Evolutionary conservation across 768 basidiomycete genomes (phyloP).

Genomic region (Suillus paluster): DNA sequence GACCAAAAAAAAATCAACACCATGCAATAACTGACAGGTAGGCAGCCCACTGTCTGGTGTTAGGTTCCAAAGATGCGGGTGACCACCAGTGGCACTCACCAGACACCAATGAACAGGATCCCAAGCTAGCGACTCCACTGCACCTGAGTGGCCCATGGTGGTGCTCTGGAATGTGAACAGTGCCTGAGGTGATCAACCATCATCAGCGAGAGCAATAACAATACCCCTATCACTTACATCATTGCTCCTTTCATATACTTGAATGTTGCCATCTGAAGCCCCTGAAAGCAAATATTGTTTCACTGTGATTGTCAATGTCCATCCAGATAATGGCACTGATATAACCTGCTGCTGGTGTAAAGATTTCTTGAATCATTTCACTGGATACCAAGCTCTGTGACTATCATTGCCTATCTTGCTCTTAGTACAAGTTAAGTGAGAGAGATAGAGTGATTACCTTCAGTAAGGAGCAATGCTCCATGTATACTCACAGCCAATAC

Average conservation of each 20-base stretch:
- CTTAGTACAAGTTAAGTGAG: background rate
- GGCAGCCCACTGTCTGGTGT: background rate
- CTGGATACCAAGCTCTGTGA: background rate
- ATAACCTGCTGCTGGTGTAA: background rate
- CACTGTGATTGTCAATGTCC: background rate
- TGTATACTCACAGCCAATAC: background rate
- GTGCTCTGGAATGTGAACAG: background rate
- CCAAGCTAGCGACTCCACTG: background rate
- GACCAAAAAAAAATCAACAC: background rate
- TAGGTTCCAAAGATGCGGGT: background rate
- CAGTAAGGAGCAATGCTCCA: constrained; percentile 1
- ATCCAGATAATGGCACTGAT: background rate
- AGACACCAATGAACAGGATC: background rate
- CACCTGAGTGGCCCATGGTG: background rate
- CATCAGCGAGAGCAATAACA: background rate
- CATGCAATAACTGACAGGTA: background rate
- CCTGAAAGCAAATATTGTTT: background rate
- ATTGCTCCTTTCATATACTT: background rate
- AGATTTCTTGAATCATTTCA: background rate
- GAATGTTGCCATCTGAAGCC: background rate
- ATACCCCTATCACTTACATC: background rate
- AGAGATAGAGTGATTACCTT: background rate
- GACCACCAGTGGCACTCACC: background rate
- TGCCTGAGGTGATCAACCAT: background rate
- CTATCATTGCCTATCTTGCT: background rate